phyloP scores from a whole-genome alignment of 495 filamentous ascomycete genomes.

The Penicillium coffeae region DNA sequence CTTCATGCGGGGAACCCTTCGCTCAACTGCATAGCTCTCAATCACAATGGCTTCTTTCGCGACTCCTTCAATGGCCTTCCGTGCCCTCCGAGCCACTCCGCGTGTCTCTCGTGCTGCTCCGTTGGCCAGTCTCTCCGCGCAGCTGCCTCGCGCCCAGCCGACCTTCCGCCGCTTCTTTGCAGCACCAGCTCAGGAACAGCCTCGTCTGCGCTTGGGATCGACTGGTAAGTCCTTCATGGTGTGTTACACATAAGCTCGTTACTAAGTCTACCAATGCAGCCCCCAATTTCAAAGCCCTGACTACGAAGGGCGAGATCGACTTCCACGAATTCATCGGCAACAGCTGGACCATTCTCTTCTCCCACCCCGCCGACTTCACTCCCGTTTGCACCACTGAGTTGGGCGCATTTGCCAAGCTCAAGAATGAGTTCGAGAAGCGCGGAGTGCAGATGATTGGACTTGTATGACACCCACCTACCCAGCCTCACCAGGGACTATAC shows the following conservation, averaged over 20 bases:
- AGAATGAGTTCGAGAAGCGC: constrained; percentile 57
- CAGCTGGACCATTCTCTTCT: constrained; percentile 64
- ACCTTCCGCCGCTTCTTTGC: constrained; percentile 31
- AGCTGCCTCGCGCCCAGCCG: constrained; percentile 26
- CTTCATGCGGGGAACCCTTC: not conserved
- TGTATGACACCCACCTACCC: constrained; percentile 30
- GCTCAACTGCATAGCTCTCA: not conserved
- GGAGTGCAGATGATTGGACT: constrained; percentile 66
- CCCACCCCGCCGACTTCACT: constrained; percentile 68
- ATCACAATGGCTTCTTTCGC: constrained; percentile 8
- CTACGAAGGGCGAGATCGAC: constrained; percentile 63
- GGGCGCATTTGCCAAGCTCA: constrained; percentile 62
- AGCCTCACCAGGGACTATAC: constrained; percentile 46
- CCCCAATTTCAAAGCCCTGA: constrained; percentile 63
- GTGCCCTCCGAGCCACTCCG: constrained; percentile 22
- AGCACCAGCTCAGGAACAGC: constrained; percentile 46
- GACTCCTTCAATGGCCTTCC: constrained; percentile 1
- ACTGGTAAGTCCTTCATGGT: constrained; percentile 29
- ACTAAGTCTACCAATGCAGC: constrained; percentile 24
- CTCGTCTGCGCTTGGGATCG: constrained; percentile 57
- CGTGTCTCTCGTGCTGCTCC: constrained; percentile 22
- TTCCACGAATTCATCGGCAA: constrained; percentile 58
- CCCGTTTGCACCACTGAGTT: constrained; percentile 70
- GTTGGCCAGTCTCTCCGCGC: constrained; percentile 20
- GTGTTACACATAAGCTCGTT: not conserved